Percentiles rank a stretch among this genome's conserved stretches.
Evolutionary conservation across 2,329 filamentous ascomycete genomes (phyloP).

Genomic region (Fragosphaeria purpurea): DNA sequence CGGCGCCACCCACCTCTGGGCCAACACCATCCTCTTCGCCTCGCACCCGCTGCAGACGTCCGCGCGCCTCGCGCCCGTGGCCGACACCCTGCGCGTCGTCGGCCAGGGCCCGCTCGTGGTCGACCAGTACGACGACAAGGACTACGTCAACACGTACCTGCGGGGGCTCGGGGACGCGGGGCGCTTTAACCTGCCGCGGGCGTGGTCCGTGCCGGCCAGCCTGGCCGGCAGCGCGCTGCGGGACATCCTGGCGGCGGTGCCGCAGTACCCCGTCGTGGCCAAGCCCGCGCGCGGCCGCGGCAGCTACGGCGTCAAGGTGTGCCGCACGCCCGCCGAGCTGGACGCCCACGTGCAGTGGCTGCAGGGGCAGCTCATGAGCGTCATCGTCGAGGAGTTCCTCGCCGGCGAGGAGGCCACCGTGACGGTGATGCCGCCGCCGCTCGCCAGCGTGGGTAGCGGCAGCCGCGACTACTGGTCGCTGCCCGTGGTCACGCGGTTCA

Average conservation of each 20-base stretch:
- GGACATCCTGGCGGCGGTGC: no score
- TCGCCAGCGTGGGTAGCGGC: neutral
- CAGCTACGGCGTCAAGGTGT: slow-evolving; percentile 40
- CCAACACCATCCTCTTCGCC: slow-evolving; percentile 40
- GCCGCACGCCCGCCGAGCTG: slow-evolving; percentile 22
- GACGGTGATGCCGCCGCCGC: slow-evolving; percentile 40
- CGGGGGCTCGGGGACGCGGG: slow-evolving; percentile 17
- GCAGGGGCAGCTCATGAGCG: slow-evolving; percentile 23
- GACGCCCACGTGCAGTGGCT: slow-evolving; percentile 23
- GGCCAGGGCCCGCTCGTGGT: slow-evolving; percentile 37
- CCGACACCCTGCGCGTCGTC: slow-evolving; percentile 26
- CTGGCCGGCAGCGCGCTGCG: neutral
- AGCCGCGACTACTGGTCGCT: slow-evolving; percentile 30
- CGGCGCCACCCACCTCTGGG: slow-evolving; percentile 37
- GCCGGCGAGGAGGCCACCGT: slow-evolving; percentile 38
- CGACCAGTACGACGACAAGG: slow-evolving; percentile 41
- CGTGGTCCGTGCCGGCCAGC: slow-evolving; percentile 20
- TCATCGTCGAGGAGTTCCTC: slow-evolving; percentile 40
- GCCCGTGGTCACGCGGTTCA: slow-evolving; percentile 35
- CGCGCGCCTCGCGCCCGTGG: slow-evolving; percentile 18
- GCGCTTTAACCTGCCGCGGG: slow-evolving; percentile 28
- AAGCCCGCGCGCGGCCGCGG: slow-evolving; percentile 40
- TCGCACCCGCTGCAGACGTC: slow-evolving; percentile 37
- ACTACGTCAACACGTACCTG: slow-evolving; percentile 34
- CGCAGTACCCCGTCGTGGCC: slow-evolving; percentile 29